phyloP scores from a whole-genome alignment of 306 rosid genomes.

The peach (Prunus persica) region DNA sequence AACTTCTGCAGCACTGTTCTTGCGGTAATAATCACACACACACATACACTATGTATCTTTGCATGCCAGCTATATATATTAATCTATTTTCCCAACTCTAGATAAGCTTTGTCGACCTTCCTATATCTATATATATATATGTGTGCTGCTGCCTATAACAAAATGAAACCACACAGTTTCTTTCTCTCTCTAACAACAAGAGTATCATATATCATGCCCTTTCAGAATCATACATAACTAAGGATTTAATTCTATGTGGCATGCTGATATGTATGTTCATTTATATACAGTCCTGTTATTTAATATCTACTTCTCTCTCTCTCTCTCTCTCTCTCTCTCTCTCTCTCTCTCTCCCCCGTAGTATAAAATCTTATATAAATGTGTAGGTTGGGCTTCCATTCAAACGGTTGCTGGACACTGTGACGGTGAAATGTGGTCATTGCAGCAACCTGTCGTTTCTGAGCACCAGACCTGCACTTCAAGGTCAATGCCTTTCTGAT shows the following conservation, averaged over 20 bases:
- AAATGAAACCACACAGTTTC: background rate
- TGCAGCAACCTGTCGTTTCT: constrained; percentile 94
- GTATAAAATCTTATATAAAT: background rate
- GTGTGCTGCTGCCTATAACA: background rate
- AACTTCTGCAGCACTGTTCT: constrained; percentile 96
- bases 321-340: background rate
- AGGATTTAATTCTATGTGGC: too few species aligned
- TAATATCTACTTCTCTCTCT: background rate
- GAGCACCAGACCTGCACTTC: constrained; percentile 64
- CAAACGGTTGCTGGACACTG: constrained; percentile 84
- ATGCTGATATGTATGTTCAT: too few species aligned
- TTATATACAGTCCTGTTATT: too few species aligned
- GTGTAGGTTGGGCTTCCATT: constrained; percentile 91
- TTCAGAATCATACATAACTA: background rate
- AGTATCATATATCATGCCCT: background rate
- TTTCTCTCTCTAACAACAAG: background rate
- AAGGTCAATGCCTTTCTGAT: constrained; percentile 58
- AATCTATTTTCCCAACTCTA: background rate
- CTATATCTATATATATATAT: background rate
- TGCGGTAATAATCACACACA: constrained; percentile 44
- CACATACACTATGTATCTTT: background rate
- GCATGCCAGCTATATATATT: background rate
- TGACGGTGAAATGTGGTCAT: constrained; percentile 98
- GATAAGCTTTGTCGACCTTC: too few species aligned
- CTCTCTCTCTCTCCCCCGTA: background rate